Percentiles rank a stretch among this genome's conserved stretches.
Evolutionary conservation across 2,329 filamentous ascomycete genomes (phyloP).

Genomic region (Aspergillus sp.): DNA sequence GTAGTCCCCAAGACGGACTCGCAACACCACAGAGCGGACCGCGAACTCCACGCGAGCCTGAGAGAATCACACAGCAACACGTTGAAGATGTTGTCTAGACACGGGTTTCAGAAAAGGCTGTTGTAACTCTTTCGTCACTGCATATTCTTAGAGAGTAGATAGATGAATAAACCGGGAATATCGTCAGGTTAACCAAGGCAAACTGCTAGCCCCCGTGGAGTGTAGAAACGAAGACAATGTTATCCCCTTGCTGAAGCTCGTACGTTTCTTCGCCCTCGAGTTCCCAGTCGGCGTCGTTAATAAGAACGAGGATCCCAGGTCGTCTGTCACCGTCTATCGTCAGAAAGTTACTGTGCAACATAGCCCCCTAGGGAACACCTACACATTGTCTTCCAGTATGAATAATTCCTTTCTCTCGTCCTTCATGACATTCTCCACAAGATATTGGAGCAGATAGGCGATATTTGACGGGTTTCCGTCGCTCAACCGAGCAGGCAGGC

Average conservation of each 20-base stretch:
- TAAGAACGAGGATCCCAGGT: conserved; percentile 88
- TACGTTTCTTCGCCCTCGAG: conserved; percentile 91
- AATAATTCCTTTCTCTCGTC: conserved; percentile 83
- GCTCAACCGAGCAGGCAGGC: conserved; percentile 56
- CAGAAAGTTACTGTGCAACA: conserved; percentile 4
- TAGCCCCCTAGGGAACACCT: conserved; percentile 38
- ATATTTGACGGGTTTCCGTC: conserved; percentile 59
- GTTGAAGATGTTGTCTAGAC: conserved; percentile 39
- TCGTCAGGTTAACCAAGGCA: background rate
- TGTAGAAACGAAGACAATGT: conserved; percentile 91
- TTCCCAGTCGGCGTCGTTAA: conserved; percentile 98
- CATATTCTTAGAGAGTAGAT: background rate
- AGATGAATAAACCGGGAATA: conserved; percentile 1
- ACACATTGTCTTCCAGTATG: conserved; percentile 80
- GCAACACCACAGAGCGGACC: conserved; percentile 37
- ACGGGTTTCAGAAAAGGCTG: background rate
- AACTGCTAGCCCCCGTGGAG: conserved; percentile 70
- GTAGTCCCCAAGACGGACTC: conserved; percentile 32
- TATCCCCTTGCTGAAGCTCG: conserved; percentile 71
- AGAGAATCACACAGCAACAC: conserved; percentile 38
- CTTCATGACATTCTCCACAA: conserved; percentile 76
- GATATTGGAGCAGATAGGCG: conserved; percentile 65
- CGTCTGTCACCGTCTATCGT: conserved; percentile 51
- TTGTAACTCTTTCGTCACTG: conserved; percentile 1
- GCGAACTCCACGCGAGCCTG: conserved; percentile 36